phyloP scores from a whole-genome alignment of 2,329 filamentous ascomycete genomes.

The Fusarium multiceps region DNA sequence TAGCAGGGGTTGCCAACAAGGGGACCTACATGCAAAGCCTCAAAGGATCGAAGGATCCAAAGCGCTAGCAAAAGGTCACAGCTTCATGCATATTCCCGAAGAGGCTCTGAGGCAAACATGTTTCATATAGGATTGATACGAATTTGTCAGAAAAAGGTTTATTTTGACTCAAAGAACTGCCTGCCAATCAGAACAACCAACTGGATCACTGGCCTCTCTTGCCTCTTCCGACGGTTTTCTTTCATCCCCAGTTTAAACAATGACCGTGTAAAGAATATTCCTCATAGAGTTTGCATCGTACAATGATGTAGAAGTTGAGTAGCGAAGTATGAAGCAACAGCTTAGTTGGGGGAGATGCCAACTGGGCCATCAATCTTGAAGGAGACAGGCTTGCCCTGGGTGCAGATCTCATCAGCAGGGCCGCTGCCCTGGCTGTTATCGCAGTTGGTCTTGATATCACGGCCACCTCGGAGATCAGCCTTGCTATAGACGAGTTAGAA shows the following conservation, averaged over 20 bases:
- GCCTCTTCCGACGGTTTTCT: neutral
- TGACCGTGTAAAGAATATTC: neutral
- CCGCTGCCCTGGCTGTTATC: conserved; percentile 30
- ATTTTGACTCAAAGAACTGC: neutral
- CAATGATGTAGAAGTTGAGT: too few relatives aligned
- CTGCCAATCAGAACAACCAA: too few relatives aligned
- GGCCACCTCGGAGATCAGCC: conserved; percentile 27
- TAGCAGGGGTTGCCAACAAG: neutral
- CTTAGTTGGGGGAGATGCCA: neutral
- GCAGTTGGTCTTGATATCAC: conserved; percentile 23
- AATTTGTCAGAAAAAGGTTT: neutral
- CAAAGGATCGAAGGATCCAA: neutral
- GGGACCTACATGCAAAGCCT: neutral
- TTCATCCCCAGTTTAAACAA: neutral
- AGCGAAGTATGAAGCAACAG: neutral
- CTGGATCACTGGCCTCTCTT: too few relatives aligned
- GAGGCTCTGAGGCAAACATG: neutral
- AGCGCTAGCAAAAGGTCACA: neutral
- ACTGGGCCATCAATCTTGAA: conserved; percentile 29
- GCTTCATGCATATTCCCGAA: neutral
- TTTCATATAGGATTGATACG: neutral
- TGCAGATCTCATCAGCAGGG: conserved; percentile 28
- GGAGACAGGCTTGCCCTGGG: conserved; percentile 14
- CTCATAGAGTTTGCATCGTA: too few relatives aligned
- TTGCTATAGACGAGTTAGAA: conserved; percentile 7